Conservation (phyloP, 352 stramenopile species). For the Phytophthora brassicae region DNA sequence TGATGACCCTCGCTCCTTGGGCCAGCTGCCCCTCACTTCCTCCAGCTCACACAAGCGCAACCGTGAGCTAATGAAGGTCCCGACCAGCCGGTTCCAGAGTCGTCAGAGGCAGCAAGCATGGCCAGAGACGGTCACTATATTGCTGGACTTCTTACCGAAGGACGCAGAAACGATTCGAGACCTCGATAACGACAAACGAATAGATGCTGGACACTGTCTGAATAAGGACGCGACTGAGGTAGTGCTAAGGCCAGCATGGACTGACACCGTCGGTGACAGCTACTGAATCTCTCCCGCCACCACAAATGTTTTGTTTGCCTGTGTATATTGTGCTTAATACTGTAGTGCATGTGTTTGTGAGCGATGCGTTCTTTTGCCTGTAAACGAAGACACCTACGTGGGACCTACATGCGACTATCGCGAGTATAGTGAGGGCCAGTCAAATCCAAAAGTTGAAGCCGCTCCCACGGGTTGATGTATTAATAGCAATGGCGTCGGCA, state of each 20-base stretch:
- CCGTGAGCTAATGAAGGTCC: slow-evolving; percentile 27
- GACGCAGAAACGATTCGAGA: too few relatives aligned
- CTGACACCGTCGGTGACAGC: background rate
- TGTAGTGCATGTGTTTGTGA: too few relatives aligned
- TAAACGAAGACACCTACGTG: slow-evolving; percentile 19
- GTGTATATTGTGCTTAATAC: too few relatives aligned
- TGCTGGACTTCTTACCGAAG: too few relatives aligned
- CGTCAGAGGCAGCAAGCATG: slow-evolving; percentile 14
- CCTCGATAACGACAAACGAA: too few relatives aligned
- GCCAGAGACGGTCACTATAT: too few relatives aligned
- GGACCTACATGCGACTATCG: slow-evolving; percentile 29
- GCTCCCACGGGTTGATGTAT: slow-evolving; percentile 9
- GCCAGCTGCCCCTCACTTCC: background rate
- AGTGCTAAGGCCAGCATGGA: background rate
- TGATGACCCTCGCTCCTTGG: too few relatives aligned
- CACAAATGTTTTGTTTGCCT: too few relatives aligned
- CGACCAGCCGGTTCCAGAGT: slow-evolving; percentile 11
- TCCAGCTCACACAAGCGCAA: slow-evolving; percentile 1
- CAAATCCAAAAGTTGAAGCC: slow-evolving; percentile 20
- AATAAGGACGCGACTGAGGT: background rate
- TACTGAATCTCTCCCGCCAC: slow-evolving; percentile 1
- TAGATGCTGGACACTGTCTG: too few relatives aligned
- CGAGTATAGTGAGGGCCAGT: slow-evolving; percentile 27
- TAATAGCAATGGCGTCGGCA: background rate
- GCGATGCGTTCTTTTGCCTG: background rate